Percentiles rank a stretch among this genome's conserved stretches.
These are phyloP conservation scores for Arthrocladium fulminans DNA, from an alignment of 2,329 filamentous ascomycete species.

Conservation along the genomic window DNA sequence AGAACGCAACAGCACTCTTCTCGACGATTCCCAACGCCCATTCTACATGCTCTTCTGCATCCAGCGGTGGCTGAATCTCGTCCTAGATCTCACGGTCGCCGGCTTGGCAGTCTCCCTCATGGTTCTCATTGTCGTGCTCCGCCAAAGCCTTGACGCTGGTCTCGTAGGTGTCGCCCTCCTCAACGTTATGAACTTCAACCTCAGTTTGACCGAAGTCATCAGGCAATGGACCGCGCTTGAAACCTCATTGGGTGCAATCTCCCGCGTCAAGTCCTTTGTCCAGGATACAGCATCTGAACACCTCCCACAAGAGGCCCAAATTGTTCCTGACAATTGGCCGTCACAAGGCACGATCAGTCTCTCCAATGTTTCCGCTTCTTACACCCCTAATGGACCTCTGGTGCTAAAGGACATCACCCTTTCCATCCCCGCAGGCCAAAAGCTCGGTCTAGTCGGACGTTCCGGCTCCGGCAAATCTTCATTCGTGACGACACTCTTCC, in stretches of 20 bases:
- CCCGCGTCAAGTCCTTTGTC: conserved; percentile 47
- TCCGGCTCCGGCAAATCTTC: conserved; percentile 39
- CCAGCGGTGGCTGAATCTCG: conserved; percentile 50
- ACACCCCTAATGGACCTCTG: conserved; percentile 3
- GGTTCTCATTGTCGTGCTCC: conserved; percentile 39
- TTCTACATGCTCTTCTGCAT: conserved; percentile 50
- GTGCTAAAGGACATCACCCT: conserved; percentile 24
- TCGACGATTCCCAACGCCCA: conserved; percentile 48
- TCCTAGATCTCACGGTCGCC: conserved; percentile 43
- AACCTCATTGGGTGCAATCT: conserved; percentile 49
- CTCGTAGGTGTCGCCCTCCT: conserved; percentile 46
- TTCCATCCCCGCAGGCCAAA: conserved; percentile 24
- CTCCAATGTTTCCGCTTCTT: conserved; percentile 16
- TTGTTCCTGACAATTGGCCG: conserved; percentile 21
- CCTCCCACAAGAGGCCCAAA: conserved; percentile 29
- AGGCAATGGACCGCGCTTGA: conserved; percentile 50
- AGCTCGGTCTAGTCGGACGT: conserved; percentile 31
- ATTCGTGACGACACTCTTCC: conserved; percentile 34
- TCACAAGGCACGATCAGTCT: conserved; percentile 20
- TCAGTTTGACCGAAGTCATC: conserved; percentile 43
- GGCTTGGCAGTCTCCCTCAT: conserved; percentile 42
- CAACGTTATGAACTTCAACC: conserved; percentile 47
- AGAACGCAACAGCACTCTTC: conserved; percentile 37
- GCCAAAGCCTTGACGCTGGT: conserved; percentile 38
- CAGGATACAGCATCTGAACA: conserved; percentile 39